These are phyloP conservation scores for Dorcoceras hygrometricum DNA, from an alignment of 257 asterid species.

Conservation along the genomic window DNA sequence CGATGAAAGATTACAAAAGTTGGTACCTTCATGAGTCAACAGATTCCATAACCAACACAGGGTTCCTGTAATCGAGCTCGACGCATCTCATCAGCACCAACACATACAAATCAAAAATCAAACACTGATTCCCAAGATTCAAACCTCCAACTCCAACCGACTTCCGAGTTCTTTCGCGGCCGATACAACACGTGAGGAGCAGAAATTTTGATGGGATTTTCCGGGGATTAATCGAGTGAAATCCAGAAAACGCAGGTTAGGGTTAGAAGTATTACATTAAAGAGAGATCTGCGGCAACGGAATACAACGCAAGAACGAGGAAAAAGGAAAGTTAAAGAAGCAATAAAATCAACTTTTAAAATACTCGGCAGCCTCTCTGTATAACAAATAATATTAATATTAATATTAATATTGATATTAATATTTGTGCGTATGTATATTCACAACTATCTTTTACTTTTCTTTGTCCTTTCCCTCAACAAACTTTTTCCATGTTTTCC, in stretches of 20 bases:
- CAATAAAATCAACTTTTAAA: slow-evolving; percentile 25
- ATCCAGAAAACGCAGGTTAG: slow-evolving; percentile 18
- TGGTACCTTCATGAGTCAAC: slow-evolving; percentile 30
- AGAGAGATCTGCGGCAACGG: slow-evolving; percentile 33
- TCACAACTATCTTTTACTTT: slow-evolving; percentile 30
- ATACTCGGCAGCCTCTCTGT: slow-evolving; percentile 22
- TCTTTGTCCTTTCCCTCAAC: slow-evolving; percentile 25
- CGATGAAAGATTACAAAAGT: neutral
- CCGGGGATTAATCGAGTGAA: slow-evolving; percentile 9
- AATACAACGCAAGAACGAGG: slow-evolving; percentile 1
- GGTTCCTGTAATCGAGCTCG: neutral
- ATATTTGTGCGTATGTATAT: too few species aligned
- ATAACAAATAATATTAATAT: neutral
- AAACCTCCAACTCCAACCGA: slow-evolving; percentile 3
- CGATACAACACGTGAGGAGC: neutral
- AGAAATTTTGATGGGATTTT: neutral
- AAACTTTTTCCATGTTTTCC: slow-evolving; percentile 22
- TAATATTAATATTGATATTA: too few species aligned
- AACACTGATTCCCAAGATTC: slow-evolving; percentile 22
- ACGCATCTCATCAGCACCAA: slow-evolving; percentile 14
- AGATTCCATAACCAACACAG: slow-evolving; percentile 26
- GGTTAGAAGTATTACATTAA: neutral
- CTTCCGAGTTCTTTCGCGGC: neutral
- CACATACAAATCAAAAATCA: slow-evolving; percentile 11
- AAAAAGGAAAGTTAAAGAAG: slow-evolving; percentile 8